Base-by-base conservation (phyloP, 2,329 filamentous ascomycete species). In the Sordariomycetes sp. region DNA sequence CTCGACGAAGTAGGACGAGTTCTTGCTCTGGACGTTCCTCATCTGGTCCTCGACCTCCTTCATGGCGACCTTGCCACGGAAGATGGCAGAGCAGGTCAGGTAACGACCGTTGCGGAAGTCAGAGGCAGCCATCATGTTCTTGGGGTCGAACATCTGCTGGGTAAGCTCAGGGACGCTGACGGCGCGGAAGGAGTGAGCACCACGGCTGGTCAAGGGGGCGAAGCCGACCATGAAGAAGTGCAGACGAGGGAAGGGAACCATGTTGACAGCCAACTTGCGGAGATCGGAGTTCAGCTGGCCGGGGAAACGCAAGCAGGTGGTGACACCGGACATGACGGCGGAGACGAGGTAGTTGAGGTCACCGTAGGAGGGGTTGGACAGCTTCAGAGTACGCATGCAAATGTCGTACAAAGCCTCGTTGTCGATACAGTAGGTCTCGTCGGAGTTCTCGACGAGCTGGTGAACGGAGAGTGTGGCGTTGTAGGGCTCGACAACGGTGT, bases 181-280 rank as follows among this genome's bases (percentile, higher is more conserved):
- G 49, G 92, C 90, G 61, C 92, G 92, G 90, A 96, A 98, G 51
- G 85, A 86, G 76, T 93, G 68, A 49, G 90, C 83, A 54, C 69
- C 69, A 46, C 68, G 69, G 66, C 86, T 94, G 64, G 92, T 98
- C 57, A 98, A 79, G 61, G 92, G 92, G 66, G 92, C 90, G 64
- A 98, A 98, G 65, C 92, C 92, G 63, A 98, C 92, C 92, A 98
- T 98, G 82, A 98, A 98, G 82, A 98, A 98, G 72, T 98, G 92
- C 45, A 98, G 86, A 87, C 92, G 92, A 51, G 92, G 92, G 85
- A 98, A 98, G 44, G 92, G 92, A 69, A 98, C 92, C 76, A 98
- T 98, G 86, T 98, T 98, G 68, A 98, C 92, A 51, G 92, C 92
- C 58, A 98, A 72, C 78, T 98, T 98, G 73, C 92, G 87, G 51